Percentiles rank a stretch among this genome's conserved stretches.
Evolutionary conservation across 306 rosid species (phyloP).

Genomic region (Ziziphus jujuba): DNA sequence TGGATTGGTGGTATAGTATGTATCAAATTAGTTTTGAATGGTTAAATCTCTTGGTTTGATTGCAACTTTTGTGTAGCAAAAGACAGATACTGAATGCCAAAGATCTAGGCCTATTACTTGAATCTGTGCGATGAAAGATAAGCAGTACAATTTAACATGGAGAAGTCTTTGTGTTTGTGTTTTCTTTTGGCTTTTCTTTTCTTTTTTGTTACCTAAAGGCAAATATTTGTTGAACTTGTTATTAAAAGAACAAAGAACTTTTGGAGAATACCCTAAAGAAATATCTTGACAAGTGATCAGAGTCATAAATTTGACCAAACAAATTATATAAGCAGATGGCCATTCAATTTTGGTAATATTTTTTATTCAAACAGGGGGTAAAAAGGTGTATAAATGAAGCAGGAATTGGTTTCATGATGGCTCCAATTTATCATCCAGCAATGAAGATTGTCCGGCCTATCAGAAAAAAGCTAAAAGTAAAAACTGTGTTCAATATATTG

Average conservation of each 20-base stretch:
- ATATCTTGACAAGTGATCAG: neutral
- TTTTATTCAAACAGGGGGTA: conserved; percentile 59
- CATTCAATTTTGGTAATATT: conserved; percentile 15
- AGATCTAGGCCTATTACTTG: neutral
- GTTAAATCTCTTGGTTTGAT: neutral
- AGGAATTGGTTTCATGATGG: conserved; percentile 96
- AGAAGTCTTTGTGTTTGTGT: no score
- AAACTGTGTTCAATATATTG: conserved; percentile 83
- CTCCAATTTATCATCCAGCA: conserved; percentile 86
- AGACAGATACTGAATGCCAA: conserved; percentile 6
- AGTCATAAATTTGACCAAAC: neutral
- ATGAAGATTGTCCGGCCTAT: conserved; percentile 81
- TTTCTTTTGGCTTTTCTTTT: no score
- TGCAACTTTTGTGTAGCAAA: neutral
- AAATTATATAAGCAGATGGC: neutral
- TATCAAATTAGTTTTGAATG: neutral
- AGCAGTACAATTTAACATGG: no score
- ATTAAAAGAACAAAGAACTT: no score
- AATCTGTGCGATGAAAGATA: no score
- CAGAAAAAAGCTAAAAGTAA: conserved; percentile 77
- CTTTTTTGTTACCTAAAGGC: no score
- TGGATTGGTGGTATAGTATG: neutral
- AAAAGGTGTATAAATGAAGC: conserved; percentile 65
- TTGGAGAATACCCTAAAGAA: no score
- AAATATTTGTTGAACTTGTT: no score